These are phyloP conservation scores for Coniochaeta sp. DNA, from an alignment of 2,329 filamentous ascomycete species.

Conservation along the genomic window DNA sequence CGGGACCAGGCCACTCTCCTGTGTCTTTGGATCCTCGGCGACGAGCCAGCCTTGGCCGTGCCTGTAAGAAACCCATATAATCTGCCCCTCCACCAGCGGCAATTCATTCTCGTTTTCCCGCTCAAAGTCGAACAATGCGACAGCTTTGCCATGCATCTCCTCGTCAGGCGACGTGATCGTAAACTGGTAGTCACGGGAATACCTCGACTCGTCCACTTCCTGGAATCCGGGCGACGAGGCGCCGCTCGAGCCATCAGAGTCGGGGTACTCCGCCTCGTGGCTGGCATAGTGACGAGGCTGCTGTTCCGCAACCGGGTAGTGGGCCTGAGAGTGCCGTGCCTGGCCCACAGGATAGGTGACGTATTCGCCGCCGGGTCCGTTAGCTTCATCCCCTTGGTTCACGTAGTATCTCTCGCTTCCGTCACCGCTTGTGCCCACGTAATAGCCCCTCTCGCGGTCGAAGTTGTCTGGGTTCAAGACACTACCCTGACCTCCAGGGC, in stretches of 20 bases:
- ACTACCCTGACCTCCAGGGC: conserved; percentile 24
- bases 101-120: conserved; percentile 96
- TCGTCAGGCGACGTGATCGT: conserved; percentile 93
- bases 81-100: conserved; percentile 85
- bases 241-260: conserved; percentile 51
- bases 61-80: conserved; percentile 92
- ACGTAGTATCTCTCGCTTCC: conserved; percentile 70
- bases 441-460: conserved; percentile 58
- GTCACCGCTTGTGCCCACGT: conserved; percentile 59
- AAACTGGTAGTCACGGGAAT: conserved; percentile 88
- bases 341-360: conserved; percentile 69
- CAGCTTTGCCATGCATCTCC: conserved; percentile 94
- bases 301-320: conserved; percentile 33
- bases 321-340: conserved; percentile 46
- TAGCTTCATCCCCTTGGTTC: conserved; percentile 59
- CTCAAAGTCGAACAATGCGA: conserved; percentile 91
- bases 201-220: conserved; percentile 66
- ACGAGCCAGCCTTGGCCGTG: conserved; percentile 97
- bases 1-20: conserved; percentile 88
- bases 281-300: conserved; percentile 36
- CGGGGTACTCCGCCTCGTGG: conserved; percentile 43
- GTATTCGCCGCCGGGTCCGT: conserved; percentile 72
- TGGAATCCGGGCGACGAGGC: conserved; percentile 51
- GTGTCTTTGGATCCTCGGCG: conserved; percentile 89
- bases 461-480: conserved; percentile 41